Evolutionary conservation across 495 filamentous ascomycete species (phyloP), one percentile per base, ranked within the genome.

Genomic region (Lepidopterella palustris): DNA sequence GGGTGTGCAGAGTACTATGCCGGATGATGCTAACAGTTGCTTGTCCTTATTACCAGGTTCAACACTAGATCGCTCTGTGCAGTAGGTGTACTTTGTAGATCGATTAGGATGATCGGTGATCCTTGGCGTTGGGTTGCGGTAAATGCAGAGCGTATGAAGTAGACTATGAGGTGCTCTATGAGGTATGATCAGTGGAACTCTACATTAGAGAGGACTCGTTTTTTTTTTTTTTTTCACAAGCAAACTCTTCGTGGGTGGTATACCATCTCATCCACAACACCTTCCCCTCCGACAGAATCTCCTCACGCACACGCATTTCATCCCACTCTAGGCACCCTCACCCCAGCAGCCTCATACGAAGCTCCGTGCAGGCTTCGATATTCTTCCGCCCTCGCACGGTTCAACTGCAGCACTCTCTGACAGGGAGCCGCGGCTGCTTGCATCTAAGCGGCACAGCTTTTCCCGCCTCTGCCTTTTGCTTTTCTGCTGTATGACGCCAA

Each of bases 401-500:
- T 26, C 53, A 57, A n/a, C 23, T 27, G 53, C 24, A 50, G 28
- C 26, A 21, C 15, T 25, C 18, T 21, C 35, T 40, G 39, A 55
- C 59, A 61, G 59, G 59, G 52, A 20, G 20, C 13, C 42, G 55
- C 58, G 58, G 58, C 51, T 13, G 25, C 35, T 23, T 60, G 58
- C 58, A 60, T 52, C 40, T 31, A 31, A 26, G 20, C 50, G 28
- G 54, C 27, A 35, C 45, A 35, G 13, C 42, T 50, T 39, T 40
- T 18, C 39, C 42, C 52, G 45, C 53, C 52, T 47, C 24, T 45
- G 21, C 21, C 25, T 8, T 21, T 15, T 11, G 20, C 31, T 21
- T 42, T 28, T 20, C 48, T 45, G 53, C 54, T 48, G 53, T 42
- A 56, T 45, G 54, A 61, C 59, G 59, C 59, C 53, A 62, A 57